A percentile compares a stretch with the other conserved stretches of the same genome.
Evolutionary conservation across 164 flowering plant species (phyloP).

Genomic region (Litsea cubeba): DNA sequence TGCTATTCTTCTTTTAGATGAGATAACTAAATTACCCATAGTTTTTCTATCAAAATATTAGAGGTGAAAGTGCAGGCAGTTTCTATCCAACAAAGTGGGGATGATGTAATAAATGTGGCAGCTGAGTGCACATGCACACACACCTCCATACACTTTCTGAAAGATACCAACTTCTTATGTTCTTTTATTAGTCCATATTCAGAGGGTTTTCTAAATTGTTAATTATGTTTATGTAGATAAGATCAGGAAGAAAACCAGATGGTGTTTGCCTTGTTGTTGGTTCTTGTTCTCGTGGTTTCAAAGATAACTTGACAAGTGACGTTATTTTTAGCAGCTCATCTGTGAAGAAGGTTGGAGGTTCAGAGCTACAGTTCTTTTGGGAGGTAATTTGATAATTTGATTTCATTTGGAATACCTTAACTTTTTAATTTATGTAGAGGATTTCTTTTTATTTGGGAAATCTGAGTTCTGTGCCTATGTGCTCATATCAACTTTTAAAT

Average conservation of each 20-base stretch:
- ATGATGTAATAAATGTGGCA: background rate
- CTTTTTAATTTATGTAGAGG: background rate
- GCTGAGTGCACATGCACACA: background rate
- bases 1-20: background rate
- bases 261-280: constrained; percentile 96
- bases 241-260: constrained; percentile 83
- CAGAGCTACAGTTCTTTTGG: constrained; percentile 81
- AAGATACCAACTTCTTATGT: background rate
- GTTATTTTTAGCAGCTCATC: constrained; percentile 75
- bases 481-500: background rate
- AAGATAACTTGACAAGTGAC: constrained; percentile 70
- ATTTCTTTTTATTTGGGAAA: background rate
- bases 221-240: constrained; percentile 45
- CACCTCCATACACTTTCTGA: background rate
- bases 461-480: background rate
- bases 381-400: constrained; percentile 56
- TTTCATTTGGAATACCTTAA: background rate
- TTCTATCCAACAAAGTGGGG: background rate
- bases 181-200: background rate
- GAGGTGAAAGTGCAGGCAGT: background rate
- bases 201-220: background rate
- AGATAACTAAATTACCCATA: no score
- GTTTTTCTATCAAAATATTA: background rate
- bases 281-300: constrained; percentile 81
- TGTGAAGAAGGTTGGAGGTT: constrained; percentile 52